These are phyloP conservation scores for Onygena corvina DNA, from an alignment of 2,329 filamentous ascomycete species.

Conservation along the genomic window DNA sequence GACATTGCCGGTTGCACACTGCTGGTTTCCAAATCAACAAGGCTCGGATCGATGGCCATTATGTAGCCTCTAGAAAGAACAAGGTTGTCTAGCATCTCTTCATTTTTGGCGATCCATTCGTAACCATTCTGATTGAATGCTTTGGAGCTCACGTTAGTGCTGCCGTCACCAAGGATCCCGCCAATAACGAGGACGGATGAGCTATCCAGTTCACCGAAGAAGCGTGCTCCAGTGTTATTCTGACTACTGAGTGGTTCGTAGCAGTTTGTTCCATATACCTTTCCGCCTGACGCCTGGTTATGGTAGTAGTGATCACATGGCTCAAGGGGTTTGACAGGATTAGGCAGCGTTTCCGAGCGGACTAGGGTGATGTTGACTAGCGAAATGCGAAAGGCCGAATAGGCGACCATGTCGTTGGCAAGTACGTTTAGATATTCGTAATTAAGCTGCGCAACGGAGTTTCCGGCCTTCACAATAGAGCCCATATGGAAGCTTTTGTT, in stretches of 20 bases:
- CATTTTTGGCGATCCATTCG: conserved; percentile 11
- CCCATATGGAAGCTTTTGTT: conserved; percentile 12
- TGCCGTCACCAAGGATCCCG: conserved; percentile 10
- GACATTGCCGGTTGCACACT: conserved; percentile 12
- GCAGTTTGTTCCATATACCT: conserved; percentile 10
- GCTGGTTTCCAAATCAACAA: conserved; percentile 9
- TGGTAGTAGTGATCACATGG: conserved; percentile 10
- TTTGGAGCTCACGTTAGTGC: conserved; percentile 9
- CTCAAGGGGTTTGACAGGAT: conserved; percentile 12
- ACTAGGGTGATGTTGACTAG: conserved; percentile 11
- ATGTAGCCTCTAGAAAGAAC: conserved; percentile 13
- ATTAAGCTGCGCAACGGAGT: conserved; percentile 11
- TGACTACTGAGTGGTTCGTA: background rate
- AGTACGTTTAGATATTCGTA: conserved; percentile 11
- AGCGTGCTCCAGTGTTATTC: conserved; percentile 10
- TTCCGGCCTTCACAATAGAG: conserved; percentile 1
- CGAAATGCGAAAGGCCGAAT: conserved; percentile 11
- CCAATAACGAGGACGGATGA: conserved; percentile 12
- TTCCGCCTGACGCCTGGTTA: conserved; percentile 11
- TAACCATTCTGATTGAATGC: conserved; percentile 12
- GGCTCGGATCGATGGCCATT: conserved; percentile 9
- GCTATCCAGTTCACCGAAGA: conserved; percentile 12
- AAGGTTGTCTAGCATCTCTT: conserved; percentile 8
- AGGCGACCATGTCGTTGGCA: conserved; percentile 4
- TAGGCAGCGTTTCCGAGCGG: conserved; percentile 12